Conservation (phyloP, 345 rosid species). For the Bruguiera sexangula region DNA sequence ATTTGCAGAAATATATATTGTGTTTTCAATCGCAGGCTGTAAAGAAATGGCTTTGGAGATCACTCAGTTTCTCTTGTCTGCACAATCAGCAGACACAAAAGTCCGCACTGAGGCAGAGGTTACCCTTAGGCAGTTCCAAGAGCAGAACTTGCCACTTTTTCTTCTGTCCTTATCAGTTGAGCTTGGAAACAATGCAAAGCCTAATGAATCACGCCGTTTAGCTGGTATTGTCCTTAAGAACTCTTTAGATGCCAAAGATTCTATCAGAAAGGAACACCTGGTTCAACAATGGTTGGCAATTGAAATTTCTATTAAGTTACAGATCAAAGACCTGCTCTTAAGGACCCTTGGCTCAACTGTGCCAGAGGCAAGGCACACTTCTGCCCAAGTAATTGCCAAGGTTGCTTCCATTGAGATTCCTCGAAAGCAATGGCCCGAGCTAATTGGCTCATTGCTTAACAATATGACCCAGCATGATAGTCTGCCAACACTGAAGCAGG, state of each 20-base stretch:
- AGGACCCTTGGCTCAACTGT: slow-evolving; percentile 69
- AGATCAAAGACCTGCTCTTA: slow-evolving; percentile 67
- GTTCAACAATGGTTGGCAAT: slow-evolving; percentile 73
- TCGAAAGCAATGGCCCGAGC: slow-evolving; percentile 86
- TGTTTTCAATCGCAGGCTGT: slow-evolving; percentile 23
- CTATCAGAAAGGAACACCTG: slow-evolving; percentile 55
- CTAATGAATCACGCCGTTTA: slow-evolving; percentile 72
- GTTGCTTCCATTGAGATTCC: slow-evolving; percentile 90
- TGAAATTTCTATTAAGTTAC: slow-evolving; percentile 60
- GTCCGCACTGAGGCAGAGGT: slow-evolving; percentile 76
- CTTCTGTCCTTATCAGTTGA: slow-evolving; percentile 72
- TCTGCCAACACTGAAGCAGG: slow-evolving; percentile 64
- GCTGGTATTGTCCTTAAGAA: slow-evolving; percentile 95
- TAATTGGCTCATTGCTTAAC: slow-evolving; percentile 59
- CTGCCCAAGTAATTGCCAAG: slow-evolving; percentile 91
- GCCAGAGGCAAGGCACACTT: slow-evolving; percentile 76
- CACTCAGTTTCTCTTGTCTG: slow-evolving; percentile 68
- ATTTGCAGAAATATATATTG: neutral
- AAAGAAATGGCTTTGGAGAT: slow-evolving; percentile 76
- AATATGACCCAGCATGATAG: slow-evolving; percentile 72
- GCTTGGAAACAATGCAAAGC: slow-evolving; percentile 75
- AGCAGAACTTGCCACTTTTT: slow-evolving; percentile 67
- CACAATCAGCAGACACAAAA: slow-evolving; percentile 73
- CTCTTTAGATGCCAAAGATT: slow-evolving; percentile 84
- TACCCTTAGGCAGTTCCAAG: slow-evolving; percentile 68